Conservation (phyloP, 177 flowering plant genomes). For the Vitis hybrid region DNA sequence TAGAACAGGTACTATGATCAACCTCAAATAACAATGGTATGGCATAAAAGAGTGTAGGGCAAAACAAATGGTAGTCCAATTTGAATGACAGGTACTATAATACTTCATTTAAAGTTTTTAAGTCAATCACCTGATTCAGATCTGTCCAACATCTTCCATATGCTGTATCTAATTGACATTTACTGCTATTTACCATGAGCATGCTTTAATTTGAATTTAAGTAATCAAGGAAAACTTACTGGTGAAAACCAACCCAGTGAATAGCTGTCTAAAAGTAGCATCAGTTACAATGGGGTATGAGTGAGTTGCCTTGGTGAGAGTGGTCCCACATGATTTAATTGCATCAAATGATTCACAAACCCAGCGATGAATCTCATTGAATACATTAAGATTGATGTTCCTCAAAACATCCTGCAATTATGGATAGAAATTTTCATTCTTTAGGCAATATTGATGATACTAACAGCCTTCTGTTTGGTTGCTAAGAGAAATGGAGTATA, state of each 20-base stretch:
- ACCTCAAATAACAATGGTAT: no score
- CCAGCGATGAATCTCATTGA: constrained; percentile 63
- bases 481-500: no score
- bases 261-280: constrained; percentile 45
- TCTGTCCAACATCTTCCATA: background rate
- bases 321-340: constrained; percentile 35
- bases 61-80: background rate
- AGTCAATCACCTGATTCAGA: background rate
- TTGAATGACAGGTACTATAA: background rate
- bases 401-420: constrained; percentile 58
- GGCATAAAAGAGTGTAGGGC: no score
- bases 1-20: background rate
- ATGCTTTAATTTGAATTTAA: background rate
- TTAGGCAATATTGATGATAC: background rate
- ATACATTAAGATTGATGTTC: constrained; percentile 47
- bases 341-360: constrained; percentile 51
- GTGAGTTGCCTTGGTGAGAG: constrained; percentile 27
- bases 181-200: background rate
- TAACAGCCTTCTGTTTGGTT: no score
- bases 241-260: constrained; percentile 66
- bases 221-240: constrained; percentile 39
- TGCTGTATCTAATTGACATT: background rate
- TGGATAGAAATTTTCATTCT: background rate
- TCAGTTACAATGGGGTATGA: constrained; percentile 49
- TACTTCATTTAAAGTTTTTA: background rate